A percentile compares a stretch with the other conserved stretches of the same genome.
Conservation (phyloP, 371 early-diverging fungal genomes). For the Chytridium lagenaria region DNA sequence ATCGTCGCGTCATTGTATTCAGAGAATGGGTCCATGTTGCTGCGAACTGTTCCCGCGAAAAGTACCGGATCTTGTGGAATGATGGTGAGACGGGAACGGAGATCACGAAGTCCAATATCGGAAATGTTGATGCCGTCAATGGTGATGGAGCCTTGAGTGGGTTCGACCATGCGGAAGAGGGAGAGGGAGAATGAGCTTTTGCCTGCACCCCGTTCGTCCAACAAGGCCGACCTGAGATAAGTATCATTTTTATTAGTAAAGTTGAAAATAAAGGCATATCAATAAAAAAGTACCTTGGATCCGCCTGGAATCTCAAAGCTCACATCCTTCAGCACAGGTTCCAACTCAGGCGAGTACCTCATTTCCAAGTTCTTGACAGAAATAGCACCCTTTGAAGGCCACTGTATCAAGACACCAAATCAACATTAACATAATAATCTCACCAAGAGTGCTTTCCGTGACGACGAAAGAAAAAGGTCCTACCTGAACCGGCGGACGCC, state of each 20-base stretch:
- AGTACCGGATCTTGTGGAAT: constrained; percentile 58
- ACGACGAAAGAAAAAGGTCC: no score
- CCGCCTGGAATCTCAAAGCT: constrained; percentile 63
- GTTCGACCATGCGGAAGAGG: constrained; percentile 54
- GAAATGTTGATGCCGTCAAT: constrained; percentile 48
- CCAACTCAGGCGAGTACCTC: constrained; percentile 52
- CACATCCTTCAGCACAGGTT: constrained; percentile 64
- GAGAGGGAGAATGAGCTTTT: constrained; percentile 58
- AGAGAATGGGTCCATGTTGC: constrained; percentile 46
- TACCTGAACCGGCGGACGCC: no score
- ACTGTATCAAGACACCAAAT: constrained; percentile 42
- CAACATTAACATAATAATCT: background rate
- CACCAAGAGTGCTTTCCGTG: constrained; percentile 30
- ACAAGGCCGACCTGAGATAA: constrained; percentile 67
- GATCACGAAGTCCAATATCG: constrained; percentile 41
- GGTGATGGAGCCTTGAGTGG: constrained; percentile 47
- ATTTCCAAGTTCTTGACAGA: constrained; percentile 51
- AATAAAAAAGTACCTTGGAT: constrained; percentile 62
- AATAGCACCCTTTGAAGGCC: constrained; percentile 70
- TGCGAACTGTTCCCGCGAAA: constrained; percentile 51
- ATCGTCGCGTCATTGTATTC: constrained; percentile 37
- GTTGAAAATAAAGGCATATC: background rate
- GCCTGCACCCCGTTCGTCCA: constrained; percentile 69
- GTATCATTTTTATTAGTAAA: constrained; percentile 1
- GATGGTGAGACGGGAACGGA: constrained; percentile 47